Base-by-base conservation (phyloP, 83 land plant genomes). In the Thuja plicata region DNA sequence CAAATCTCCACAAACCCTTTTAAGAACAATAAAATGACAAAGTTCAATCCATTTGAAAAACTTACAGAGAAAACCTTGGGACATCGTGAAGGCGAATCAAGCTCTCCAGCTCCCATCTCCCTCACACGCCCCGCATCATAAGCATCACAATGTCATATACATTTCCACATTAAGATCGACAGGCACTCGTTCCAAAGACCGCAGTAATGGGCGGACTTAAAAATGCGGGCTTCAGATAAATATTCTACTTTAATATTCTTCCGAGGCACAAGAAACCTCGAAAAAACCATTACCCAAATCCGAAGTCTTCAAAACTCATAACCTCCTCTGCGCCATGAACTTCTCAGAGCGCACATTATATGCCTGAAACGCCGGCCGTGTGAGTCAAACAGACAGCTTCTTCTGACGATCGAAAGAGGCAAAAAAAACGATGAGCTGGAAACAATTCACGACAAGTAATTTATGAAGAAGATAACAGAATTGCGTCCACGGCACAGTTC, bases 61-160 rank as follows among this genome's bases (percentile, higher is more conserved):
- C 85, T 83, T 32, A 83, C 85, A 57, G 86, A 84, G 62, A 40
- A 84, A 32, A 84, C 86, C 86, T 84, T 84, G 24, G 86, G 19
- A 34, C 86, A 48, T 40, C 57, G 55, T n/a, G 52, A 48, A 30
- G 86, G 86, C 62, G 57, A 52, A 52, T 84, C 86, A 46, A 84
- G 57, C 86, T 84, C 86, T 34, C 8, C 60, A 52, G 55, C 62
- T 84, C 86, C 86, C 86, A 84, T 84, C 86, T 84, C 62, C 86
- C 86, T 50, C 57, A 41, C 60, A 52, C 5, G 30, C 38, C 86
- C 85, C 30, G 85, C 85, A 82, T 82, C 45, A 82, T 82, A 46
- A 82, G 9, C 32, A 46, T 10, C 52, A 48, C 55, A 83, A 11
- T 27, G 55, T 43, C 55, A 46, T 12, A 27, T 5, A 52, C 30